Evolutionary conservation across 306 rosid species (phyloP), one percentile per base, ranked within the genome.

Genomic region (Cucumis melo): DNA sequence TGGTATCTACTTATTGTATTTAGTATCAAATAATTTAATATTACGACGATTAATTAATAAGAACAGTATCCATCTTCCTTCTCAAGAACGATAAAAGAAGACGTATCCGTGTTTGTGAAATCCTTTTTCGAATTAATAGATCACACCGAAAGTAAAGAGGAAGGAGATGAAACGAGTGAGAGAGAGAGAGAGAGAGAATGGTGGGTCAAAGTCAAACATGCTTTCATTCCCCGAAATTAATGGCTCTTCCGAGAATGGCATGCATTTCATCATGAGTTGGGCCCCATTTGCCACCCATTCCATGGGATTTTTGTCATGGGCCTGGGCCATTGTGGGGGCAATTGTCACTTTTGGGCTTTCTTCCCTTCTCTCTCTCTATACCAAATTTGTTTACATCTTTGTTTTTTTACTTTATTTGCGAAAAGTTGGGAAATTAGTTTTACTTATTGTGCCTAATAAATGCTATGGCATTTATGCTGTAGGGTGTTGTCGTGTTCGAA

Each of bases 201-300:
- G 4, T 61, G 78, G 87, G 88, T 90, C 56, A 51, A 51, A 54
- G 23, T 54, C 89, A 90, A 90, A 85, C 53, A 74, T 79, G 85
- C 90, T 90, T 83, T 88, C 88, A 84, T 83, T 87, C 86, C 81
- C 32, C 75, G 74, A 83, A 81, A 86, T 82, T 85, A 87, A 80
- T 84, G 88, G 88, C 81, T 68, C 87, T 82, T 80, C 86, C 86
- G 5, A 87, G 88, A 88, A 87, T 83, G 89, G 92, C 86, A 90
- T 85, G 87, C 84, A 85, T 78, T 75, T 74, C 86, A 88, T 92
- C 81, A 88, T 87, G 87, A 63, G 44, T 77, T 85, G 86, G 93
- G 53, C 75, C 89, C 90, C 81, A 77, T 82, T 39, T 78, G 79
- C 86, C 84, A 50, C 67, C 85, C 72, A 38, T 65, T 19, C 46